A percentile compares a stretch with the other conserved stretches of the same genome.
phyloP scores from a whole-genome alignment of 768 basidiomycete species.

The Termitomyces titanicus region DNA sequence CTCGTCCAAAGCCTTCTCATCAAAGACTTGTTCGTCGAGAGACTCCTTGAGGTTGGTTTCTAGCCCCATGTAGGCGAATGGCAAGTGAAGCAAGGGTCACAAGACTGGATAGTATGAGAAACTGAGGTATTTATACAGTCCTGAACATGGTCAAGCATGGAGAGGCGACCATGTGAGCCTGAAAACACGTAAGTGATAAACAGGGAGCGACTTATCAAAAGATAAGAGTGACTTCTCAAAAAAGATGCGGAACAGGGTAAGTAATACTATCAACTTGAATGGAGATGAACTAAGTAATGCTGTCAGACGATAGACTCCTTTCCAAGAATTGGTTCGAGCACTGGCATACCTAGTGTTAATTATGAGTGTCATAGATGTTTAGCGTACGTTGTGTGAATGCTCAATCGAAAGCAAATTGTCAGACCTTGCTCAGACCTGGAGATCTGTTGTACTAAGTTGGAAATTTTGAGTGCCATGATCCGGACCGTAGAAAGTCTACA shows the following conservation, averaged over 20 bases:
- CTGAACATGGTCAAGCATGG: background rate
- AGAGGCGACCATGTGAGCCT: background rate
- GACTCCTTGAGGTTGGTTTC: background rate
- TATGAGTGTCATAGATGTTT: background rate
- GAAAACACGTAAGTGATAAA: background rate
- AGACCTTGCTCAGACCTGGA: background rate
- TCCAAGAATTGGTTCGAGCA: background rate
- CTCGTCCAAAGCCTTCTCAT: conserved; percentile 23
- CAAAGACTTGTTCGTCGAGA: conserved; percentile 39
- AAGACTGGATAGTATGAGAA: background rate
- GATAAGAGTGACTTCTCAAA: background rate
- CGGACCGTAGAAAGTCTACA: no score
- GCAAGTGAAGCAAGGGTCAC: background rate
- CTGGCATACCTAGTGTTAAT: background rate
- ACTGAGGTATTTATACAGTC: background rate
- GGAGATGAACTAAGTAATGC: background rate
- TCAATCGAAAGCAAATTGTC: background rate
- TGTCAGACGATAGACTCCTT: background rate
- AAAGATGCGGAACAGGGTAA: background rate
- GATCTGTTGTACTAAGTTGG: background rate
- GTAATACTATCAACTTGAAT: background rate
- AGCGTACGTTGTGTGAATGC: background rate
- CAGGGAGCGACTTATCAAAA: background rate
- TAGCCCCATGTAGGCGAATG: background rate
- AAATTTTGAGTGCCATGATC: background rate